A percentile compares a stretch with the other conserved stretches of the same genome.
Conservation (phyloP, 2,329 filamentous ascomycete species). For the Dactylellina leptospora region DNA sequence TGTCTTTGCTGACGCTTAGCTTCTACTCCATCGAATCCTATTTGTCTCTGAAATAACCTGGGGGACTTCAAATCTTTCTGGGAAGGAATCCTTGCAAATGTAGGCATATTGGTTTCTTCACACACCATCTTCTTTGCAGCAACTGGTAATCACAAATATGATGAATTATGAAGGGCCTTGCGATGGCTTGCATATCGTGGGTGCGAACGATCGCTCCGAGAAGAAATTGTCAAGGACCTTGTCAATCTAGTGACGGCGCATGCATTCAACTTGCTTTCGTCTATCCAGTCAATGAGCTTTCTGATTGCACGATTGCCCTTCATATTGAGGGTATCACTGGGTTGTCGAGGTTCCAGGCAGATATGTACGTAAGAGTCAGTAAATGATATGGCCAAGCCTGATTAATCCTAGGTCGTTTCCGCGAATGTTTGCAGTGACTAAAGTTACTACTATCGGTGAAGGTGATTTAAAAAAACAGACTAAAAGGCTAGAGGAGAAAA, state of each 20-base stretch:
- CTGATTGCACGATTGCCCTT: constrained; percentile 38
- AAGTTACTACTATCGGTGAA: too few relatives aligned
- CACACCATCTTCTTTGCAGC: constrained; percentile 34
- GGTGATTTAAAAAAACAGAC: too few relatives aligned
- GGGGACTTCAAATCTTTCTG: constrained; percentile 8
- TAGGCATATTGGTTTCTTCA: constrained; percentile 8
- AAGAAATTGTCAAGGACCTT: constrained; percentile 33
- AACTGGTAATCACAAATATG: constrained; percentile 15
- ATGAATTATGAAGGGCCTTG: background rate
- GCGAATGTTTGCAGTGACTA: constrained; percentile 22
- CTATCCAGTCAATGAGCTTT: constrained; percentile 15
- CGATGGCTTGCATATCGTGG: constrained; percentile 23
- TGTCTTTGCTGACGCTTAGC: constrained; percentile 10
- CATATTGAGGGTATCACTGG: constrained; percentile 1
- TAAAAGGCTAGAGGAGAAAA: constrained; percentile 4
- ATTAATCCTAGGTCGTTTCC: constrained; percentile 35
- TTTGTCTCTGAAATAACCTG: constrained; percentile 20
- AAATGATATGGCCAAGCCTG: constrained; percentile 23
- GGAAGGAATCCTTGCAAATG: background rate
- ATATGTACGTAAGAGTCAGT: constrained; percentile 40
- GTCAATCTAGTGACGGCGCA: background rate
- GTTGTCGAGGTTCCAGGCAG: constrained; percentile 9
- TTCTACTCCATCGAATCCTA: constrained; percentile 15
- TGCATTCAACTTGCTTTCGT: constrained; percentile 11
- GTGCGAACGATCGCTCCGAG: constrained; percentile 19